Evolutionary conservation across 1,139 yeast species (phyloP), one percentile per base, ranked within the genome.

Genomic region (Zhuliangozyma blackwelliae): DNA sequence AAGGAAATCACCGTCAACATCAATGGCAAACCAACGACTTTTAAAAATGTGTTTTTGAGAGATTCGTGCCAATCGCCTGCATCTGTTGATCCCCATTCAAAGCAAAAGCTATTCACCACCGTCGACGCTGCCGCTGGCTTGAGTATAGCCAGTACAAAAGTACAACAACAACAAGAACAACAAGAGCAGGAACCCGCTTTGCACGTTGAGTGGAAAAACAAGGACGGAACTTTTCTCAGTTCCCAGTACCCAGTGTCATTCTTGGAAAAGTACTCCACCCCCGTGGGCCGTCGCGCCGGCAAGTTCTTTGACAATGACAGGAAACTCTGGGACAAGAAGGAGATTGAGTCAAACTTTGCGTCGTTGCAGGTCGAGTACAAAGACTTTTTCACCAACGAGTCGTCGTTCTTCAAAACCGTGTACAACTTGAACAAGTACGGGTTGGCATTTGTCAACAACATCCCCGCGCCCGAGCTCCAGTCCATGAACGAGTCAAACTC

Each of bases 21-120:
- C 21, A 37, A 54, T 16, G n/a, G 32, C 16, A 41, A 48, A 9
- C 52, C 58, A 1, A 68, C 73, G 16, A 61, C 68, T 26, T 81
- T 71, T 55, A 69, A 70, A 41, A 77, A 73, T 40, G 57, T 77
- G 3, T 82, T 84, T 49, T 63, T 85, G 28, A 65, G 94, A 44
- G 95, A 85, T 50, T 68, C 88, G 0, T 79, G 87, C 35, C 55
- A 59, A 4, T 63, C 77, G 3, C 50, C 63, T 0, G 56, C 51
- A 10, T 75, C 85, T 1, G 70, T 82, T 5, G 86, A 84, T 47
- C 63, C 67, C 2, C 55, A 59, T 25, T 72, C 88, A 0, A 70
- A 72, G 27, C 94, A 84, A 52, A 84, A 82, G 52, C 55, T 71
- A 25, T 82, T 84, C 56, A 77, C 86, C 8, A 82, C 92, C 0